Evolutionary conservation across 306 rosid species (phyloP).

Genomic region (Hippophae rhamnoides): DNA sequence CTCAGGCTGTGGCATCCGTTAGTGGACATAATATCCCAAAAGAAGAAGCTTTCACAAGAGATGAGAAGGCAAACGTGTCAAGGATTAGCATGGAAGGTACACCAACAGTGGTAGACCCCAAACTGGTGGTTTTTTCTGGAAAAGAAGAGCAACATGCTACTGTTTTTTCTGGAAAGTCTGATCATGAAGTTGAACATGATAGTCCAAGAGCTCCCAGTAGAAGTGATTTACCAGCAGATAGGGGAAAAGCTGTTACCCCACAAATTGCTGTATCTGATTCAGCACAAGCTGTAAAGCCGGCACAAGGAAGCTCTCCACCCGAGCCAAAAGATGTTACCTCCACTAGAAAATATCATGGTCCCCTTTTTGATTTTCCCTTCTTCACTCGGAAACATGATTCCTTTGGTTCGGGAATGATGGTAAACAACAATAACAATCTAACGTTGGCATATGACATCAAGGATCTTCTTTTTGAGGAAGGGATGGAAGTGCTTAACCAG

Average conservation of each 20-base stretch:
- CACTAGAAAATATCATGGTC: constrained; percentile 85
- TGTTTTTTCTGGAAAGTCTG: constrained; percentile 44
- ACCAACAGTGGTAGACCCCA: constrained; percentile 41
- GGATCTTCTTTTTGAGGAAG: constrained; percentile 89
- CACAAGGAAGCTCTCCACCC: constrained; percentile 39
- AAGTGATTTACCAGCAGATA: constrained; percentile 50
- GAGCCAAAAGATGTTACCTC: constrained; percentile 58
- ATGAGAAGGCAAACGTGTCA: constrained; percentile 42
- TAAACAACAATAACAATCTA: constrained; percentile 57
- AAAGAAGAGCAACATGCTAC: constrained; percentile 57
- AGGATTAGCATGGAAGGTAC: constrained; percentile 38
- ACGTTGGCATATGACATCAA: constrained; percentile 81
- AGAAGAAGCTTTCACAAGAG: constrained; percentile 51
- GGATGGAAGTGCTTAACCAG: constrained; percentile 64
- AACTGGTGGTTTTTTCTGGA: constrained; percentile 38
- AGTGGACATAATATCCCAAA: constrained; percentile 41
- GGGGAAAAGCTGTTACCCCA: constrained; percentile 69
- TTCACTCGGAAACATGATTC: constrained; percentile 92
- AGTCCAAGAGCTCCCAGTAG: constrained; percentile 37
- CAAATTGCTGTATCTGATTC: constrained; percentile 58
- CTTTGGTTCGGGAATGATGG: constrained; percentile 69
- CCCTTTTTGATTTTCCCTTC: constrained; percentile 94
- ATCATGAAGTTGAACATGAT: constrained; percentile 52
- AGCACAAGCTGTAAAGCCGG: constrained; percentile 48
- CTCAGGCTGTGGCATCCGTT: constrained; percentile 35